These are phyloP conservation scores for Hypoxylon crocopeplum DNA, from an alignment of 495 filamentous ascomycete species.

Conservation along the genomic window DNA sequence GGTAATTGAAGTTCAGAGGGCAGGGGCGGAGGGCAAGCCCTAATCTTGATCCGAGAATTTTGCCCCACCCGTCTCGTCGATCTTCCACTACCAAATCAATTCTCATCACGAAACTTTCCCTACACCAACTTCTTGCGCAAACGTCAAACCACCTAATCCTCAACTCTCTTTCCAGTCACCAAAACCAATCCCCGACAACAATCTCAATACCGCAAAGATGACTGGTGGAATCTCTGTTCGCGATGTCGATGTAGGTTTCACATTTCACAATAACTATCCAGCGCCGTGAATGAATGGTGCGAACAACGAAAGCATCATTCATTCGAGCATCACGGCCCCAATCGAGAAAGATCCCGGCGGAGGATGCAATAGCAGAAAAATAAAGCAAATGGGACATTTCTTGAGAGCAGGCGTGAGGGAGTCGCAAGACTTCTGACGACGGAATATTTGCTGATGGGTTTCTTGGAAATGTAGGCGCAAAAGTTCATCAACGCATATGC, in stretches of 20 bases:
- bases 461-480: conserved; percentile 65
- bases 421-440: conserved; percentile 66
- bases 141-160: conserved; percentile 1
- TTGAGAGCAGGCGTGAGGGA: conserved; percentile 63
- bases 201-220: conserved; percentile 68
- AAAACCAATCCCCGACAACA: conserved; percentile 5
- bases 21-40: conserved; percentile 16
- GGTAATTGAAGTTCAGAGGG: neutral
- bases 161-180: too few species aligned
- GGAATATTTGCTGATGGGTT: conserved; percentile 64
- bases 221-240: conserved; percentile 78
- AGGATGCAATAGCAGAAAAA: conserved; percentile 4
- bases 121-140: conserved; percentile 27
- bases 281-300: conserved; percentile 14
- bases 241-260: conserved; percentile 71
- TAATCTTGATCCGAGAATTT: conserved; percentile 17
- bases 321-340: conserved; percentile 1
- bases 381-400: conserved; percentile 20
- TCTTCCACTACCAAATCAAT: conserved; percentile 4
- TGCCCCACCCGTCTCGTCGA: conserved; percentile 4
- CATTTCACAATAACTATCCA: conserved; percentile 6
- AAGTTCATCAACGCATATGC: conserved; percentile 96
- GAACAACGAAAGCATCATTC: neutral
- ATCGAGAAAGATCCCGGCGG: conserved; percentile 18
- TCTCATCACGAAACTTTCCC: neutral